Percentiles rank a stretch among this genome's conserved stretches.
phyloP scores from a whole-genome alignment of 495 filamentous ascomycete species.

The Penicillium pancosmium region DNA sequence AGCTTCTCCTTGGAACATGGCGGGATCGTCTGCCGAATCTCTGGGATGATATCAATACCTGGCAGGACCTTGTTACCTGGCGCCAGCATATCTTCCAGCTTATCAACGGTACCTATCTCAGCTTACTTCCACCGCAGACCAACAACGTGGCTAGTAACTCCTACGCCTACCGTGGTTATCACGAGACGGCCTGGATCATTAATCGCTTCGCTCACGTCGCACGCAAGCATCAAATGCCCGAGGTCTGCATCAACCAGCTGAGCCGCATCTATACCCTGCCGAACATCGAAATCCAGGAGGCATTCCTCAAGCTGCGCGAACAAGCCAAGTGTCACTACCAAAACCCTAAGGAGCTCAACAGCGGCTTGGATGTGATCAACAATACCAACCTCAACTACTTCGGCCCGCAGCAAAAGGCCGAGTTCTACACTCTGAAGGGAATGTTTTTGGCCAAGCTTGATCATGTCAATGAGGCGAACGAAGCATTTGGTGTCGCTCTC shows the following conservation, averaged over 20 bases:
- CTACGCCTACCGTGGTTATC: slow-evolving; percentile 94
- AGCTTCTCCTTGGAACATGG: slow-evolving; percentile 92
- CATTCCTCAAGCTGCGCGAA: slow-evolving; percentile 94
- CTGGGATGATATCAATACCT: slow-evolving; percentile 99
- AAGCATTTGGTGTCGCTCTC: slow-evolving; percentile 89
- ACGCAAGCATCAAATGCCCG: slow-evolving; percentile 92
- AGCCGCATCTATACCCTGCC: slow-evolving; percentile 97
- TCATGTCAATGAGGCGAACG: slow-evolving; percentile 85
- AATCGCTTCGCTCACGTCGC: slow-evolving; percentile 98
- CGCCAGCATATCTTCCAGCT: slow-evolving; percentile 97
- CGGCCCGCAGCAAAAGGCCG: slow-evolving; percentile 91
- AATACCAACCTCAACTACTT: slow-evolving; percentile 99
- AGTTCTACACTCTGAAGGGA: slow-evolving; percentile 98
- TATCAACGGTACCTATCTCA: slow-evolving; percentile 92
- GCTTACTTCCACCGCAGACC: slow-evolving; percentile 76
- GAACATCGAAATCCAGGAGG: slow-evolving; percentile 99
- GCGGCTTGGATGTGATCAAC: slow-evolving; percentile 96
- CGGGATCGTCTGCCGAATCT: slow-evolving; percentile 93
- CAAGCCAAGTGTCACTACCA: slow-evolving; percentile 99
- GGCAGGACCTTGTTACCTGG: slow-evolving; percentile 99
- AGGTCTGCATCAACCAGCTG: slow-evolving; percentile 95
- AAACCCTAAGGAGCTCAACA: slow-evolving; percentile 85
- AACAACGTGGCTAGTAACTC: slow-evolving; percentile 82
- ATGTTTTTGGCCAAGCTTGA: slow-evolving; percentile 97
- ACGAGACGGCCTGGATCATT: slow-evolving; percentile 99